Evolutionary conservation across 306 rosid genomes (phyloP).

Genomic region (Hippophae gyantsensis): DNA sequence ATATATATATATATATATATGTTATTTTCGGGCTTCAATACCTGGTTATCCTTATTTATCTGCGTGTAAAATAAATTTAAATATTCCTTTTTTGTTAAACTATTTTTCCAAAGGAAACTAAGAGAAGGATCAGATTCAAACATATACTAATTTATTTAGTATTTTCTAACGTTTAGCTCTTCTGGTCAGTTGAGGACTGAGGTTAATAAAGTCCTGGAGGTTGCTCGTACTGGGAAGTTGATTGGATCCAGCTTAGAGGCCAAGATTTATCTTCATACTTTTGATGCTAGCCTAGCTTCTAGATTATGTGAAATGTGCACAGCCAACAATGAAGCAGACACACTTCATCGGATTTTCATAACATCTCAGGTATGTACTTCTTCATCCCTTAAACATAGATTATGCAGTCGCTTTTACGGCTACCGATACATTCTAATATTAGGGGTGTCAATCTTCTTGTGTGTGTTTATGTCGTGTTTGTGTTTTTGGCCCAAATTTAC

Average conservation of each 20-base stretch:
- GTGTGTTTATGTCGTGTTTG: no score
- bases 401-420: background rate
- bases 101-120: no score
- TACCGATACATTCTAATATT: background rate
- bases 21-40: no score
- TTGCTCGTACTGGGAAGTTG: conserved; percentile 66
- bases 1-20: no score
- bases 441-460: no score
- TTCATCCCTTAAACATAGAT: background rate
- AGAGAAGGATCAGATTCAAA: background rate
- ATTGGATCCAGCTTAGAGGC: conserved; percentile 95
- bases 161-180: conserved; percentile 17
- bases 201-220: conserved; percentile 82
- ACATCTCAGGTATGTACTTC: conserved; percentile 71
- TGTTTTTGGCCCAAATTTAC: no score
- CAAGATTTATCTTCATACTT: conserved; percentile 58
- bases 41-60: no score
- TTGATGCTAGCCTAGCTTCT: conserved; percentile 51
- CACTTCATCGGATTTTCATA: conserved; percentile 60
- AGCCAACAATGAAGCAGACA: conserved; percentile 57
- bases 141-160: background rate
- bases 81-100: no score
- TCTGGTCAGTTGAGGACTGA: conserved; percentile 79
- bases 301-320: conserved; percentile 50
- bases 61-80: no score